Evolutionary conservation across 2,329 filamentous ascomycete genomes (phyloP).

Genomic region (Hymenoscyphus albidus): DNA sequence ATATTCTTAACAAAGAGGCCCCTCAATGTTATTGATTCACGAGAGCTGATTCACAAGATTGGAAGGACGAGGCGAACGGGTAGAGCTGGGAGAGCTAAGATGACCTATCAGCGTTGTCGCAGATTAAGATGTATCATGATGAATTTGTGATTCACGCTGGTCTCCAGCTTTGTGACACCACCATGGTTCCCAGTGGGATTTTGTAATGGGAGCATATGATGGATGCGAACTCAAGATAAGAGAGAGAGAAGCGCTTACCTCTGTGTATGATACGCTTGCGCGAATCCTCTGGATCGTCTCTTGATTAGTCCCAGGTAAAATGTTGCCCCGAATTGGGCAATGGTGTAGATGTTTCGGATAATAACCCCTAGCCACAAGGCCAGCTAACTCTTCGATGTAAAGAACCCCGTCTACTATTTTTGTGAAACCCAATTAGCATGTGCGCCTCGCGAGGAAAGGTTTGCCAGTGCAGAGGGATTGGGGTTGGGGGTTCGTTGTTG

Average conservation of each 20-base stretch:
- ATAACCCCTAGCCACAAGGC: conserved; percentile 23
- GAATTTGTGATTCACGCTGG: background rate
- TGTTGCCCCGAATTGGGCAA: conserved; percentile 22
- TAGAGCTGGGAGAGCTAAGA: background rate
- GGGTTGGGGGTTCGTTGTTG: conserved; percentile 6
- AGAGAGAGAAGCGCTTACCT: conserved; percentile 13
- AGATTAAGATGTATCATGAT: background rate
- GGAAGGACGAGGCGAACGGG: background rate
- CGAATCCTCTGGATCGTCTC: conserved; percentile 13
- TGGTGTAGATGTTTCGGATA: conserved; percentile 19
- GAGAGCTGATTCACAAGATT: background rate
- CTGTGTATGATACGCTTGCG: conserved; percentile 18
- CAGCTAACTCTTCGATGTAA: conserved; percentile 19
- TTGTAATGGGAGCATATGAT: background rate
- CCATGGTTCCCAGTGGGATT: background rate
- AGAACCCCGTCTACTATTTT: conserved; percentile 21
- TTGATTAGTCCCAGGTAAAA: conserved; percentile 8
- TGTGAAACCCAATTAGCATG: conserved; percentile 22
- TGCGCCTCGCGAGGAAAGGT: conserved; percentile 15
- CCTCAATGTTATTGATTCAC: conserved; percentile 7
- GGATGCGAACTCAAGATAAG: background rate
- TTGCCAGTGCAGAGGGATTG: conserved; percentile 7
- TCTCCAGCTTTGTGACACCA: conserved; percentile 7
- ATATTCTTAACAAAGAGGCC: conserved; percentile 46
- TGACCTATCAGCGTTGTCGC: background rate